Conservation (phyloP, 1,139 yeast genomes). For the Meyerozyma elateridarum region DNA sequence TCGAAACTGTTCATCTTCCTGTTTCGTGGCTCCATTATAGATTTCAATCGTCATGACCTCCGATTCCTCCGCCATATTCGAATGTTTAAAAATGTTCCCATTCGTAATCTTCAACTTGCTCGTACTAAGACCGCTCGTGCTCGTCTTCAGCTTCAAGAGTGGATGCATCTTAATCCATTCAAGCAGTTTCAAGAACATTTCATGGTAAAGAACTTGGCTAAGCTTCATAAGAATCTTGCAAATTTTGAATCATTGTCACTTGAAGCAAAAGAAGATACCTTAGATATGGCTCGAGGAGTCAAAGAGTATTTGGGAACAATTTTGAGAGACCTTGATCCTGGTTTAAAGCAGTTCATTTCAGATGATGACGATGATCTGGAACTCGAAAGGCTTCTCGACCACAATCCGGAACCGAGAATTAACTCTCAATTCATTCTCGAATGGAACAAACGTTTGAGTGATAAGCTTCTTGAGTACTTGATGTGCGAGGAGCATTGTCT, state of each 20-base stretch:
- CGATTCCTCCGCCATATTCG: constrained; percentile 20
- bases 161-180: constrained; percentile 39
- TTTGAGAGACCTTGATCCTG: not conserved
- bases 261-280: constrained; percentile 3
- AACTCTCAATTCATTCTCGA: constrained; percentile 13
- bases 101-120: constrained; percentile 10
- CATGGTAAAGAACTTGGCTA: constrained; percentile 13
- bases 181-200: constrained; percentile 26
- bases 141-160: constrained; percentile 31
- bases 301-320: not conserved
- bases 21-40: constrained; percentile 29
- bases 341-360: not conserved
- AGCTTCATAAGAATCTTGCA: constrained; percentile 1
- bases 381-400: not conserved
- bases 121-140: constrained; percentile 14
- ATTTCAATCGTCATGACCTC: constrained; percentile 34
- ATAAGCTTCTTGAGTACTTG: constrained; percentile 20
- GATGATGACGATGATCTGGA: not conserved
- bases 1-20: constrained; percentile 10
- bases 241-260: constrained; percentile 1
- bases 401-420: constrained; percentile 1
- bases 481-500: constrained; percentile 27
- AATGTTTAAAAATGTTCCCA: constrained; percentile 7
- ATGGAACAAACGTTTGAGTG: constrained; percentile 25
- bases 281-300: constrained; percentile 1